Percentiles rank a stretch among this genome's conserved stretches.
Conservation (phyloP, 2,329 filamentous ascomycete genomes). For the Trichoderma simmonsii region DNA sequence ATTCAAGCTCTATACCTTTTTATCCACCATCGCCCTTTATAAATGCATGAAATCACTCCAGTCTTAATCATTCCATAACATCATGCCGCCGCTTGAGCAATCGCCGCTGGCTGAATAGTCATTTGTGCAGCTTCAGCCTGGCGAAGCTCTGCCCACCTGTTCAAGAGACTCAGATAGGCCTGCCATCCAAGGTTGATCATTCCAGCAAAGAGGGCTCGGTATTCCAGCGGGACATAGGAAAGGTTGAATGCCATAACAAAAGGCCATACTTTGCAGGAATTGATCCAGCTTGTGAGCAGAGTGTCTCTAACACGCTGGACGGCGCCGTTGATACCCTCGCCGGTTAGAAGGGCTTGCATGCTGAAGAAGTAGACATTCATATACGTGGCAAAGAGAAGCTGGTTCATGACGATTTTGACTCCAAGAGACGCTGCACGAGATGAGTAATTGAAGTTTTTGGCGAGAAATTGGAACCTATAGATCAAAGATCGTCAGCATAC, state of each 20-base stretch:
- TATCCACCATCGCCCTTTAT: neutral
- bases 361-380: constrained; percentile 85
- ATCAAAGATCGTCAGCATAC: neutral
- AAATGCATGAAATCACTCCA: neutral
- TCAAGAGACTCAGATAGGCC: constrained; percentile 81
- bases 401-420: constrained; percentile 77
- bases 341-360: constrained; percentile 71
- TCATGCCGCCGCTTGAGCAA: neutral
- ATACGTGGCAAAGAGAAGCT: constrained; percentile 73
- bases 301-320: constrained; percentile 70
- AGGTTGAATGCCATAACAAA: constrained; percentile 83
- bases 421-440: constrained; percentile 68
- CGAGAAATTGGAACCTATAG: constrained; percentile 73
- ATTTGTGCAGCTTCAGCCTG: constrained; percentile 10
- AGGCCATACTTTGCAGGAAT: constrained; percentile 86
- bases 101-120: neutral
- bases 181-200: constrained; percentile 86
- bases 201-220: constrained; percentile 75
- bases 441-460: constrained; percentile 77
- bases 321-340: constrained; percentile 61
- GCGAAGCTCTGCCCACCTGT: constrained; percentile 62
- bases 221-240: constrained; percentile 75
- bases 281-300: constrained; percentile 71
- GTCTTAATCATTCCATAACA: neutral
- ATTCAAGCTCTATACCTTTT: neutral